Conservation (phyloP, 345 rosid genomes). For the Adansonia digitata region DNA sequence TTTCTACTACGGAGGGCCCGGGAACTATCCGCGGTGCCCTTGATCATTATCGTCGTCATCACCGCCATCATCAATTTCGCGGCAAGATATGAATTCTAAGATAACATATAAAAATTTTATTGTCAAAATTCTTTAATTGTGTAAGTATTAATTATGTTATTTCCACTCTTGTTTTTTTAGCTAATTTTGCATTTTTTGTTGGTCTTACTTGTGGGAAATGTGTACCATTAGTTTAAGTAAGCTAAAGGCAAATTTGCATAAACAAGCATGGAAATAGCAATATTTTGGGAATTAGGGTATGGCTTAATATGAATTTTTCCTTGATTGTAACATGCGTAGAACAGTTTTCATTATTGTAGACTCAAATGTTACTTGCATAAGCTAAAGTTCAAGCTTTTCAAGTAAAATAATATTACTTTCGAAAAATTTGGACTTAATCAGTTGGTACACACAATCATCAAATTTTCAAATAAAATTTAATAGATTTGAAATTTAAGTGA, state of each 20-base stretch:
- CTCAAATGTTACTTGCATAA: background rate
- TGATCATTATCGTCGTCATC: slow-evolving; percentile 19
- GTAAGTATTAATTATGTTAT: slow-evolving; percentile 33
- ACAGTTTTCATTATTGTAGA: background rate
- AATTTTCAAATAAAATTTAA: too few relatives aligned
- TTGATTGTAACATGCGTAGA: background rate
- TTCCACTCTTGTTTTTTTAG: slow-evolving; percentile 31
- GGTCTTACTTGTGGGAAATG: background rate
- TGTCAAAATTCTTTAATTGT: slow-evolving; percentile 29
- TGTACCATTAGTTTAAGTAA: slow-evolving; percentile 6
- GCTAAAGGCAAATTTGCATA: slow-evolving; percentile 12
- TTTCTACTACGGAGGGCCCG: slow-evolving; percentile 98
- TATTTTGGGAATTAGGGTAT: slow-evolving; percentile 15
- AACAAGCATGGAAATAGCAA: slow-evolving; percentile 35
- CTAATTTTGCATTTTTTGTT: slow-evolving; percentile 8
- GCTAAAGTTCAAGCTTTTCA: background rate
- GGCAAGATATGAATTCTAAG: background rate
- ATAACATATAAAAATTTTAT: background rate
- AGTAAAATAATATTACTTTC: background rate
- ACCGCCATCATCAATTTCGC: background rate
- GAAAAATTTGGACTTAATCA: background rate
- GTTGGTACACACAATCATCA: too few relatives aligned
- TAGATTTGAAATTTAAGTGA: background rate
- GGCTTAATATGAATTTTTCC: background rate
- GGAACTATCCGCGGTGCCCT: slow-evolving; percentile 63